These are phyloP conservation scores for Myxozyma udenii DNA, from an alignment of 805 yeast genomes.

Conservation along the genomic window DNA sequence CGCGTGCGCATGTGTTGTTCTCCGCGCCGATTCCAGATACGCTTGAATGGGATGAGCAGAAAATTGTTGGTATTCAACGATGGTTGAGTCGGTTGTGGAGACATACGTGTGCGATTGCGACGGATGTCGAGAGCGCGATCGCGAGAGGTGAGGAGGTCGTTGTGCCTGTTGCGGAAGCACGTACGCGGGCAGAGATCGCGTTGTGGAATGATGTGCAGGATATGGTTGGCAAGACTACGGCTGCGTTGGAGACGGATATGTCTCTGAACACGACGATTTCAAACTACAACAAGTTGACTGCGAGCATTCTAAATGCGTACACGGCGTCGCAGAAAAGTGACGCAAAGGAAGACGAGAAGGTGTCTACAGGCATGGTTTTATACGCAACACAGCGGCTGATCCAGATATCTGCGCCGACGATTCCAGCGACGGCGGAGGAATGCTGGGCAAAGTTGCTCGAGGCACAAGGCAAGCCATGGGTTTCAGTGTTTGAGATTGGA, in stretches of 20 bases:
- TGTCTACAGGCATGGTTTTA: conserved; percentile 34
- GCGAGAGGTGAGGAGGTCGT: background rate
- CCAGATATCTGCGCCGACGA: conserved; percentile 69
- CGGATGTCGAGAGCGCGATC: conserved; percentile 1
- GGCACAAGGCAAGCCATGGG: conserved; percentile 39
- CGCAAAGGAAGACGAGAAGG: conserved; percentile 2
- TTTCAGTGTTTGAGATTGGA: conserved; percentile 50
- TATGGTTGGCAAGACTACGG: conserved; percentile 50
- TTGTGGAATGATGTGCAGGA: conserved; percentile 58
- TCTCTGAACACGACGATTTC: conserved; percentile 83
- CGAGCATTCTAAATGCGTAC: conserved; percentile 46
- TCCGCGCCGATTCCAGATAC: conserved; percentile 85
- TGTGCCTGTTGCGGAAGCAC: conserved; percentile 9
- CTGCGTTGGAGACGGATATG: conserved; percentile 56
- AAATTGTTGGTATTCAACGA: conserved; percentile 81
- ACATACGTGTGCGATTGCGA: conserved; percentile 5
- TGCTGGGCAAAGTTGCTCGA: conserved; percentile 55
- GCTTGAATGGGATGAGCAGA: conserved; percentile 84
- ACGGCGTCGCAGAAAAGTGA: background rate
- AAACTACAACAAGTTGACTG: conserved; percentile 82
- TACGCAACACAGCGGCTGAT: conserved; percentile 54
- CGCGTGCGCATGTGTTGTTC: conserved; percentile 87
- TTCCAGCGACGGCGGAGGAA: conserved; percentile 82
- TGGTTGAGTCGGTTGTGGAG: conserved; percentile 65
- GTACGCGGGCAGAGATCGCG: conserved; percentile 48